These are phyloP conservation scores for Fusarium heterosporum DNA, from an alignment of 2,329 filamentous ascomycete species.

Conservation along the genomic window DNA sequence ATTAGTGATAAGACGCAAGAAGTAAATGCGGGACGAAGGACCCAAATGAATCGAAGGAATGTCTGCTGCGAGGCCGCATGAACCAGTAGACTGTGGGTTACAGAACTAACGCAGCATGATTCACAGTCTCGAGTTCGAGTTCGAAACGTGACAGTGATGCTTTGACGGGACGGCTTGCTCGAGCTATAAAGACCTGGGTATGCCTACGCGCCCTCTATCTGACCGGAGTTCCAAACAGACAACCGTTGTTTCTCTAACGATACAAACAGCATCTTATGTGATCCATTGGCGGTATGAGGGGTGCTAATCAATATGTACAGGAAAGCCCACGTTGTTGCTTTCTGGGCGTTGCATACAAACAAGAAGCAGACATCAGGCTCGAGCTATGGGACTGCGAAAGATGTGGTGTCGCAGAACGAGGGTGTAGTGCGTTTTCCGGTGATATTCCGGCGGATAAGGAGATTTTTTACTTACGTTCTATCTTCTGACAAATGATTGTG, in stretches of 20 bases:
- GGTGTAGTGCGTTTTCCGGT: background rate
- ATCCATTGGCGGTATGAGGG: slow-evolving; percentile 17
- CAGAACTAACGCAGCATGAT: slow-evolving; percentile 11
- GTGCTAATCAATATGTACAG: background rate
- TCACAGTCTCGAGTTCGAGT: slow-evolving; percentile 18
- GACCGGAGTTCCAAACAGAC: background rate
- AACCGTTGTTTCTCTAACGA: slow-evolving; percentile 10
- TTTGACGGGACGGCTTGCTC: slow-evolving; percentile 14
- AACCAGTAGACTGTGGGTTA: background rate
- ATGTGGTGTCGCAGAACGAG: background rate
- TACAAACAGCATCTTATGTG: background rate
- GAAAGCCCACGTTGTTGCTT: background rate
- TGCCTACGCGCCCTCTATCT: slow-evolving; percentile 5
- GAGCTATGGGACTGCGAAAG: background rate
- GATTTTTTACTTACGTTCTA: slow-evolving; percentile 33
- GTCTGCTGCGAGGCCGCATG: background rate
- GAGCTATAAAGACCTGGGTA: background rate
- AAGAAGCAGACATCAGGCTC: background rate
- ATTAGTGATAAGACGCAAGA: background rate
- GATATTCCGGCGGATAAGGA: background rate
- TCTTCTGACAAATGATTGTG: slow-evolving; percentile 43
- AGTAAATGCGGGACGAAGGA: slow-evolving; percentile 13
- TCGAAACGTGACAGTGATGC: slow-evolving; percentile 13
- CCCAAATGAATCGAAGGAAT: background rate
- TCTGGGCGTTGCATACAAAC: background rate